Conservation (phyloP, 2,329 filamentous ascomycete species). For the Curvularia lunata region DNA sequence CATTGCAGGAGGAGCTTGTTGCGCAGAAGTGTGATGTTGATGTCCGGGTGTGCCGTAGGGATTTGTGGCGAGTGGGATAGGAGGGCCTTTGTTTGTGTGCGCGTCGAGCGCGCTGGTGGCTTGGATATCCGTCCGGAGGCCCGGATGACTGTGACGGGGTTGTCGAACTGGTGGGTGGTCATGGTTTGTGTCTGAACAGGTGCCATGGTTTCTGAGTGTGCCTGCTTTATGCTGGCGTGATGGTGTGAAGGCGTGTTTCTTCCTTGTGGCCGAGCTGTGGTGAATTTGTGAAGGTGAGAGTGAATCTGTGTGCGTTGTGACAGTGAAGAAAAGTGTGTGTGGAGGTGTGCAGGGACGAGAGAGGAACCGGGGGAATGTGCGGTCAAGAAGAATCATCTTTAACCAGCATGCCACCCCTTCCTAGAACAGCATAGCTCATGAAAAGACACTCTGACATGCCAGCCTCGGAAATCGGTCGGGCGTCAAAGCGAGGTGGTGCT, state of each 20-base stretch:
- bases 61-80: slow-evolving; percentile 34
- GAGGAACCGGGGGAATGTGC: slow-evolving; percentile 24
- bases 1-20: slow-evolving; percentile 37
- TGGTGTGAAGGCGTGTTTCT: not conserved
- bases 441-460: slow-evolving; percentile 26
- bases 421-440: slow-evolving; percentile 26
- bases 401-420: slow-evolving; percentile 23
- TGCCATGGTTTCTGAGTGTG: slow-evolving; percentile 22
- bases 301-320: not conserved
- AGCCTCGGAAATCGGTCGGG: slow-evolving; percentile 30
- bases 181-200: slow-evolving; percentile 39
- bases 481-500: slow-evolving; percentile 18
- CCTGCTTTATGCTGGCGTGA: slow-evolving; percentile 1
- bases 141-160: slow-evolving; percentile 28
- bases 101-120: slow-evolving; percentile 29
- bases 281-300: not conserved
- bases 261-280: not conserved
- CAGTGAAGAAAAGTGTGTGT: slow-evolving; percentile 5
- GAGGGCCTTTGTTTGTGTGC: slow-evolving; percentile 26
- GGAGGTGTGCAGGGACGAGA: slow-evolving; percentile 4
- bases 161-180: slow-evolving; percentile 28
- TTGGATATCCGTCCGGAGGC: slow-evolving; percentile 28
- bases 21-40: slow-evolving; percentile 34
- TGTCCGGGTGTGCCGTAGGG: slow-evolving; percentile 32
- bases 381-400: slow-evolving; percentile 32